These are phyloP conservation scores for Cryptosporidium bovis DNA, from an alignment of 169 alveolate species.

Conservation along the genomic window DNA sequence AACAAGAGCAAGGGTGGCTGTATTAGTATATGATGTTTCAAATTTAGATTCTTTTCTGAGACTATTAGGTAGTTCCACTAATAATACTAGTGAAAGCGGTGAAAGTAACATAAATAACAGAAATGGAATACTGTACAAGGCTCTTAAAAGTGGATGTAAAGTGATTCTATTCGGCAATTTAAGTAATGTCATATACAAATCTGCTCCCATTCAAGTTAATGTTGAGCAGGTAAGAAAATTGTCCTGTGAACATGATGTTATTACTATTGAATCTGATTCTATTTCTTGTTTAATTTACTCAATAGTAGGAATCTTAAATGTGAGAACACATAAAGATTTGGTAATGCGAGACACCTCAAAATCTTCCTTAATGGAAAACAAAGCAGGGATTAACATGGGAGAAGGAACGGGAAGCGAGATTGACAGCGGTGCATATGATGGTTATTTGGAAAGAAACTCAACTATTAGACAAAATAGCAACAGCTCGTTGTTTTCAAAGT, in stretches of 20 bases:
- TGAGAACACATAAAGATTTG: constrained; percentile 8
- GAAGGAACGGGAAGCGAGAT: background rate
- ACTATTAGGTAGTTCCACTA: background rate
- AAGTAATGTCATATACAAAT: constrained; percentile 25
- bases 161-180: constrained; percentile 62
- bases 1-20: constrained; percentile 58
- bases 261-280: constrained; percentile 56
- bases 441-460: background rate
- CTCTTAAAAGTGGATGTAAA: constrained; percentile 37
- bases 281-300: constrained; percentile 29
- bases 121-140: background rate
- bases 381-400: background rate
- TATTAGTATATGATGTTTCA: constrained; percentile 53
- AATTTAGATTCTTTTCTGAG: constrained; percentile 9
- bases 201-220: constrained; percentile 20
- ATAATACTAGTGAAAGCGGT: background rate
- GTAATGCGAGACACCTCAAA: too few species aligned
- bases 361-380: background rate
- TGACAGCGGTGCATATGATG: background rate
- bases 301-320: constrained; percentile 56
- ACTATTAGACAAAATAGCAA: background rate
- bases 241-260: constrained; percentile 37
- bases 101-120: background rate
- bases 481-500: constrained; percentile 50
- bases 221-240: constrained; percentile 40